These are phyloP conservation scores for Fusarium subglutinans DNA, from an alignment of 2,329 filamentous ascomycete species.

Conservation along the genomic window DNA sequence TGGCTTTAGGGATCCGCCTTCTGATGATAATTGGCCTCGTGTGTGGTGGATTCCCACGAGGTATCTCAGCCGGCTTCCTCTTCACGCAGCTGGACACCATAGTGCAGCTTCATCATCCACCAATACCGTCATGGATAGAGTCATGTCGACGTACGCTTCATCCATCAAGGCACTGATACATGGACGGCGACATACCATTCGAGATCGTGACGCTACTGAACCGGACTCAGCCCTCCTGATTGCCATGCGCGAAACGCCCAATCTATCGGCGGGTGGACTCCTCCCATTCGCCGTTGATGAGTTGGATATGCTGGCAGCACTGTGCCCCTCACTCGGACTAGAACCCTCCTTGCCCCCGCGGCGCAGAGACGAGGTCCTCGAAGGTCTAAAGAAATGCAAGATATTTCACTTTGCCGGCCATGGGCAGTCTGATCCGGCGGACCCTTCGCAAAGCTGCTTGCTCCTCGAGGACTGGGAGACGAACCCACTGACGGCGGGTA, in stretches of 20 bases:
- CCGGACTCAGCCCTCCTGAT: background rate
- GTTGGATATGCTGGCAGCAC: background rate
- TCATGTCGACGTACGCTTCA: background rate
- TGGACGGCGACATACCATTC: background rate
- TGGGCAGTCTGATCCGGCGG: background rate
- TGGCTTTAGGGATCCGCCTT: background rate
- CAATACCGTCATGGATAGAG: background rate
- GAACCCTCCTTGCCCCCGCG: accelerated
- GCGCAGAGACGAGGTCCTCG: background rate
- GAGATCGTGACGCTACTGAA: accelerated
- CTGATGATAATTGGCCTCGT: background rate
- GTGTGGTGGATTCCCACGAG: background rate
- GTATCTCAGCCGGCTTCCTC: background rate
- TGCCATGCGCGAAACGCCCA: background rate
- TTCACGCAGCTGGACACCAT: background rate
- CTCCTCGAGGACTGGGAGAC: background rate
- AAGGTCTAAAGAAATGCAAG: background rate
- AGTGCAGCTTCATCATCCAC: background rate
- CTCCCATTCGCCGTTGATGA: background rate
- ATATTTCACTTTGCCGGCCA: background rate
- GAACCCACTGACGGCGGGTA: background rate
- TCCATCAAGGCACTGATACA: background rate
- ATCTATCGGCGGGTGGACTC: background rate
- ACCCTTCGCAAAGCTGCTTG: background rate
- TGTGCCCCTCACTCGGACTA: background rate